phyloP scores from a whole-genome alignment of 805 yeast species.

The Sugiyamaella lignohabitans region DNA sequence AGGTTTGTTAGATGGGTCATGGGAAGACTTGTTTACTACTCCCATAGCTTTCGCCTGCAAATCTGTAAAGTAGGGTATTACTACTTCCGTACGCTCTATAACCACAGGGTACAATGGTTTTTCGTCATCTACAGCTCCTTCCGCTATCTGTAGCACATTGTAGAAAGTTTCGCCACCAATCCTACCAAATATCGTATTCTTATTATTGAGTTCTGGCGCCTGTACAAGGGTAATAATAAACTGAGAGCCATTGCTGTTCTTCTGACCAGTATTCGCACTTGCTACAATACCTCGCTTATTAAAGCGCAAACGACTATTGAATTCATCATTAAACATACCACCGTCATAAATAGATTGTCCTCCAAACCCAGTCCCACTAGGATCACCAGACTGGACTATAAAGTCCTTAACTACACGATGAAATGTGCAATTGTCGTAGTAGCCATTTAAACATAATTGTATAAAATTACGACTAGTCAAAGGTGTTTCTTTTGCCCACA shows the following conservation, averaged over 20 bases:
- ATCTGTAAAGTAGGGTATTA: slow-evolving; percentile 44
- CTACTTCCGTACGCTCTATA: slow-evolving; percentile 38
- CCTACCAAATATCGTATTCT: slow-evolving; percentile 49
- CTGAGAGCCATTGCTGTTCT: slow-evolving; percentile 33
- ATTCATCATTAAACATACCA: slow-evolving; percentile 37
- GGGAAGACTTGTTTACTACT: slow-evolving; percentile 3
- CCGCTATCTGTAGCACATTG: slow-evolving; percentile 44
- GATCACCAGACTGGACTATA: slow-evolving; percentile 37
- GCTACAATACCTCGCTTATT: slow-evolving; percentile 51
- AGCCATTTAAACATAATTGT: slow-evolving; percentile 40
- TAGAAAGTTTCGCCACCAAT: slow-evolving; percentile 51
- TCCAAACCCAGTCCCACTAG: slow-evolving; percentile 30
- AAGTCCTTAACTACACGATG: slow-evolving; percentile 34
- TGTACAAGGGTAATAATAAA: slow-evolving; percentile 47
- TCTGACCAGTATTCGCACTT: slow-evolving; percentile 35
- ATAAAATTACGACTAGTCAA: slow-evolving; percentile 42
- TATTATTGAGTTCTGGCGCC: slow-evolving; percentile 39
- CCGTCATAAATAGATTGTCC: slow-evolving; percentile 25
- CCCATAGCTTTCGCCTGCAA: slow-evolving; percentile 10
- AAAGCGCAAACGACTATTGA: slow-evolving; percentile 46
- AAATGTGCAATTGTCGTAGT: slow-evolving; percentile 39
- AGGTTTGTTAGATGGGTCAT: no score
- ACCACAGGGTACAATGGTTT: slow-evolving; percentile 48
- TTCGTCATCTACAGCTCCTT: slow-evolving; percentile 40
- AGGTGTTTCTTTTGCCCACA: slow-evolving; percentile 69